Conservation (phyloP, 2,329 filamentous ascomycete species). For the Talaromyces pinophilus region DNA sequence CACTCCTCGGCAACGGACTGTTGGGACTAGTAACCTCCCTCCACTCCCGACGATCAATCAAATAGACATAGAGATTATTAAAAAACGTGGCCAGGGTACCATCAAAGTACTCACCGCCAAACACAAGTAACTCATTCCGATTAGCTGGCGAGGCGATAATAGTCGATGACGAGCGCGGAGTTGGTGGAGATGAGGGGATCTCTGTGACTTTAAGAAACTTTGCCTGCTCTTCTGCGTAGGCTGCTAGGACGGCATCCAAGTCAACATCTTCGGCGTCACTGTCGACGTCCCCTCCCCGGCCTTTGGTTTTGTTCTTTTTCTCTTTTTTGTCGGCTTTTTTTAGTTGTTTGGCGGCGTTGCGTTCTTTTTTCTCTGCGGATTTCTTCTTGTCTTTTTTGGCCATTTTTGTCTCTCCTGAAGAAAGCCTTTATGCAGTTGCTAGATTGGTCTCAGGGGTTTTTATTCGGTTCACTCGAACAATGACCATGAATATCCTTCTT, state of each 20-base stretch:
- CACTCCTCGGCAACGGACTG: conserved; percentile 82
- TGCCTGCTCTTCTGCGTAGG: conserved; percentile 90
- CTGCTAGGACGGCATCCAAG: conserved; percentile 86
- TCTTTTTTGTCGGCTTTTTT: conserved; percentile 75
- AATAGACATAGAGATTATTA: conserved; percentile 67
- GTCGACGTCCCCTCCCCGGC: conserved; percentile 60
- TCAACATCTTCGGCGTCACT: conserved; percentile 92
- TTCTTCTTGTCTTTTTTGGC: conserved; percentile 58
- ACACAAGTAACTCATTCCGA: conserved; percentile 83
- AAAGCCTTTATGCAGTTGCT: no score
- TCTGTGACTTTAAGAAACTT: conserved; percentile 94
- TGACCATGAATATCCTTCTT: not conserved
- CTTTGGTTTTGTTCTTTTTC: conserved; percentile 75
- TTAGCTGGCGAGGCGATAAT: conserved; percentile 84
- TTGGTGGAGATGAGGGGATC: conserved; percentile 69
- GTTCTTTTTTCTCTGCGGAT: conserved; percentile 58
- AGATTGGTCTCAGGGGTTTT: no score
- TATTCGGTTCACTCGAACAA: not conserved
- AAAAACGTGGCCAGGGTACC: conserved; percentile 76
- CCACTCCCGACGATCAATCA: conserved; percentile 88
- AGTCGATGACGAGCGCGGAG: conserved; percentile 75
- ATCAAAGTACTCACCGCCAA: conserved; percentile 95
- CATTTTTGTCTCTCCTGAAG: conserved; percentile 36
- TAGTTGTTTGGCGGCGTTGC: conserved; percentile 71
- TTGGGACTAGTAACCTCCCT: conserved; percentile 87